Base-by-base conservation (phyloP, 2,329 filamentous ascomycete species). In the Massarina eburnea region DNA sequence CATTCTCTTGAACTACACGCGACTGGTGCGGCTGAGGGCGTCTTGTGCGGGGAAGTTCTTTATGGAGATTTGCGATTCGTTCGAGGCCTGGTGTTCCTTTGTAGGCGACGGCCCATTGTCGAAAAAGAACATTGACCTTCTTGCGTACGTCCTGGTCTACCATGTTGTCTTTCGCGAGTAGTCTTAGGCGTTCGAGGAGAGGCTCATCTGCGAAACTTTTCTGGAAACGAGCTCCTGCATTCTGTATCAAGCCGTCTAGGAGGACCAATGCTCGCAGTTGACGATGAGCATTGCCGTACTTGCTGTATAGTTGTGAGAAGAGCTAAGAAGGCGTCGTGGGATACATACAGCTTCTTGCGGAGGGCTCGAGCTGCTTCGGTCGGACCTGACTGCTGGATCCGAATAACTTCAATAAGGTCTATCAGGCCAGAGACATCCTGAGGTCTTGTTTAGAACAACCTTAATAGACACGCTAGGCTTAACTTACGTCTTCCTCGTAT, bases 281-380 rank as follows among this genome's bases (percentile, higher is more conserved):
- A 39, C 91, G 86, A 71, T 97, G 92, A n/a, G 89, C 80, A 62
- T 84, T 95, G 59, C 94, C 94, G 72, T 99, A 97, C 76, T 99
- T 99, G 29, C 83, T 86, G 34, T 5, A 1, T 19, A 17, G 1
- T n/a, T 7, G 36, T 67, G 40, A 68, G 55, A 48, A 22, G 17
- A n/a, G 22, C 29, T 17, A 21, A 24, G 32, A 36, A 43, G 3
- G 15, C 26, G 36, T 10, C 51, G 22, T 22, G 14, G n/a, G 17
- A n/a, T 12, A 68, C 81, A 64, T 70, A 85, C 80, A 99, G 82
- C 77, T 97, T 97, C 81, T 99, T 99, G 49, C 94, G 84, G 59
- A 99, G 82, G 38, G 94, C 91, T 64, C 94, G 84, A 43, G 92
- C 90, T 48, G 91, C 91, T 76, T 99, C 94, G 10, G 83, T 81